A percentile compares a stretch with the other conserved stretches of the same genome.
These are phyloP conservation scores for Apiotrichum siamense DNA, from an alignment of 1,284 basidiomycete species.

Conservation along the genomic window DNA sequence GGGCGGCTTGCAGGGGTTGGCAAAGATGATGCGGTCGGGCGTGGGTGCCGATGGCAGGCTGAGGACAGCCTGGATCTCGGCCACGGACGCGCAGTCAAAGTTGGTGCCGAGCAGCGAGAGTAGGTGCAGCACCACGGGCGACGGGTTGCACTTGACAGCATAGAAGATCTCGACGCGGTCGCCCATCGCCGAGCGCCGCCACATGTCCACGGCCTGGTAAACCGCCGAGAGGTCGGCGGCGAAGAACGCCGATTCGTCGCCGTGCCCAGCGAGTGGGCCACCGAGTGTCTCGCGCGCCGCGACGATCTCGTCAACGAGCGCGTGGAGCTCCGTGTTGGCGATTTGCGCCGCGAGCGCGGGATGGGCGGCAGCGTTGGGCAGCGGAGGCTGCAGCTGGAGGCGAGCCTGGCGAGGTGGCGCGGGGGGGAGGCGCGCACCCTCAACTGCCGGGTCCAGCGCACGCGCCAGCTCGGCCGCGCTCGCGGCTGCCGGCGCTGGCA, in stretches of 20 bases:
- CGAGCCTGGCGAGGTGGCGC: conserved; percentile 25
- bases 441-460: conserved; percentile 31
- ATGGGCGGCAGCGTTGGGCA: conserved; percentile 14
- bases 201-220: conserved; percentile 77
- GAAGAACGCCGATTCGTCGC: conserved; percentile 83
- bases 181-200: conserved; percentile 68
- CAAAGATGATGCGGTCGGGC: conserved; percentile 77
- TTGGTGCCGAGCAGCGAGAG: conserved; percentile 83
- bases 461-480: conserved; percentile 28
- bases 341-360: conserved; percentile 25
- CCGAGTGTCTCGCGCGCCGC: conserved; percentile 17
- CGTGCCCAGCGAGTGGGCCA: conserved; percentile 18
- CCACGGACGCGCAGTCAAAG: conserved; percentile 98
- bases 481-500: neutral
- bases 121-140: conserved; percentile 84
- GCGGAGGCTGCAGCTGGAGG: conserved; percentile 12
- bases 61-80: conserved; percentile 82
- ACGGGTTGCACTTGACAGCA: conserved; percentile 96
- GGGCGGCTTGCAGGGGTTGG: conserved; percentile 96
- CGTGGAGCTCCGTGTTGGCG: conserved; percentile 29
- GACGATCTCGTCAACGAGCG: conserved; percentile 31
- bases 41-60: conserved; percentile 56
- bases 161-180: conserved; percentile 82
- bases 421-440: conserved; percentile 26
- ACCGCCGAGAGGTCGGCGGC: conserved; percentile 89